Evolutionary conservation across 176 grass and related monocot genomes (phyloP), one percentile per base, ranked within the genome.

Genomic region (Carex myosuroides): DNA sequence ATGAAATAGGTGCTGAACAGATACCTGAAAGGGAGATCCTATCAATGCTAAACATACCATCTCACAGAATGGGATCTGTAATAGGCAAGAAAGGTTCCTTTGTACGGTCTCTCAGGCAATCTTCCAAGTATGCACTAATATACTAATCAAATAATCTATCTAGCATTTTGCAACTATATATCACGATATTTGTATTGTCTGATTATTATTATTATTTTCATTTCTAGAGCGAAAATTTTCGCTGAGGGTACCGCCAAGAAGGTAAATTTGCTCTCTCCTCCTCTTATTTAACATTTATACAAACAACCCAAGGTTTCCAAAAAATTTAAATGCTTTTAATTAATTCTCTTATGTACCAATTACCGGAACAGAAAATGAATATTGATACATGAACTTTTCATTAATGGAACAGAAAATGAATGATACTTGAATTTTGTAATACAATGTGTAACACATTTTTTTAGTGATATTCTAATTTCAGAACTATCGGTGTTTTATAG

Each of bases 61-160:
- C 85, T 90, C 88, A 93, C 53, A 95, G 91, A 90, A 98, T 93
- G 95, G 95, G 95, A 55, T 79, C 87, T 41, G 88, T 95, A 79
- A 98, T 98, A 84, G 95, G 95, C 53, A 95, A 63, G 84, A 94
- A 82, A 85, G 95, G 92, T 65, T 80, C 85, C 32, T 93, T 91
- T 2, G 93, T 98, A 78, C 87, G 54, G 86, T 65, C 30, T 37
- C 88, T 95, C 64, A 89, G 90, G 85, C 75, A 89, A 93, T 91
- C 88, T 90, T 98, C 92, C 91, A 92, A 90, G 95, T 98, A 98
- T 60, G 57, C 14, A 18, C 8, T 64, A 3, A 81, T 63, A 61
- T 9, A 60, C 1, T 41, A 3, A 41, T 64, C n/a, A 33, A 60
- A 33, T 56, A 14, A 7, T 20, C 32, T 1, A 29, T 57, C 26